Evolutionary conservation across 2,329 filamentous ascomycete species (phyloP).

Genomic region (Tothia fuscella): DNA sequence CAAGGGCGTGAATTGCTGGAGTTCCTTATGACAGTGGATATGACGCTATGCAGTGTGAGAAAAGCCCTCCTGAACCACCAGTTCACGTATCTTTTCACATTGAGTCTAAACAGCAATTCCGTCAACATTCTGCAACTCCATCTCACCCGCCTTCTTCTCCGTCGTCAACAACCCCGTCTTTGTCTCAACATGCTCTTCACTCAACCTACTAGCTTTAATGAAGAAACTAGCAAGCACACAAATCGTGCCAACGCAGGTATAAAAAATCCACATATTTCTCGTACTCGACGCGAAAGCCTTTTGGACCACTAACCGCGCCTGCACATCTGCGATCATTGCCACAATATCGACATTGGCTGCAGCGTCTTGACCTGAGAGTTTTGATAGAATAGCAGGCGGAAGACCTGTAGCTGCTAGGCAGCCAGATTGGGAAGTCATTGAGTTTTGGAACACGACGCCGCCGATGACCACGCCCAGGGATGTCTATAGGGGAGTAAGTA

Average conservation of each 20-base stretch:
- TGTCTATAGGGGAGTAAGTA: constrained; percentile 27
- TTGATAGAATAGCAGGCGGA: constrained; percentile 36
- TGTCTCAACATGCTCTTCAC: constrained; percentile 36
- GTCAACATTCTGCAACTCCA: too few relatives aligned
- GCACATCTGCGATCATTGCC: constrained; percentile 34
- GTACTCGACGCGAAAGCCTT: constrained; percentile 32
- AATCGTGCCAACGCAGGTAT: constrained; percentile 27
- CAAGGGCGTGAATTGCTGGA: too few relatives aligned
- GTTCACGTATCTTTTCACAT: too few relatives aligned
- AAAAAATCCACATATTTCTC: constrained; percentile 39
- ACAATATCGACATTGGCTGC: constrained; percentile 50
- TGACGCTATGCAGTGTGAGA: too few relatives aligned
- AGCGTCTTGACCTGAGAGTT: constrained; percentile 48
- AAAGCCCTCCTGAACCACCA: too few relatives aligned
- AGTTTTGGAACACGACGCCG: constrained; percentile 68
- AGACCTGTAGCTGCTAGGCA: constrained; percentile 38
- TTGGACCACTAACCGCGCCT: constrained; percentile 31
- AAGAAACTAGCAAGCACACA: constrained; percentile 29
- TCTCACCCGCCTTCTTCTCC: background rate
- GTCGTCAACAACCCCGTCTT: constrained; percentile 31
- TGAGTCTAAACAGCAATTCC: too few relatives aligned
- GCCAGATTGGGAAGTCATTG: constrained; percentile 47
- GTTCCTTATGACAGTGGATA: too few relatives aligned
- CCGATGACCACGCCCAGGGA: constrained; percentile 60
- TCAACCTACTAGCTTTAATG: constrained; percentile 30